A percentile compares a stretch with the other conserved stretches of the same genome.
phyloP scores from a whole-genome alignment of 192 early-diverging fungal species.

The Fimicolochytrium jonesii region DNA sequence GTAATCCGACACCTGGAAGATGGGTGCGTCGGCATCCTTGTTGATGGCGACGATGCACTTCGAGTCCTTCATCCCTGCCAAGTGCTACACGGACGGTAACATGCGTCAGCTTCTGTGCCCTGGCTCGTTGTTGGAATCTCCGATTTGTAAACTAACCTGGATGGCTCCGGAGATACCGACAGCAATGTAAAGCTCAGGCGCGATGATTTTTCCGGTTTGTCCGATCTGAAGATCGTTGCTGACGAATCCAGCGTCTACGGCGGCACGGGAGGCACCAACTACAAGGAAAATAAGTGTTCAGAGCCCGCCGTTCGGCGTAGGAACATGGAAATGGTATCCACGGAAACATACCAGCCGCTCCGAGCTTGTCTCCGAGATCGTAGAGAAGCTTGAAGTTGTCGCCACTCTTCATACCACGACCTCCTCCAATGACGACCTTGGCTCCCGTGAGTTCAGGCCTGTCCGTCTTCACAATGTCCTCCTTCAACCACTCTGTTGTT shows the following conservation, averaged over 20 bases:
- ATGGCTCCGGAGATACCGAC: constrained; percentile 97
- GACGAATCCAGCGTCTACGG: constrained; percentile 95
- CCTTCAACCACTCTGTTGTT: constrained; percentile 76
- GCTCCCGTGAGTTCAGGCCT: constrained; percentile 87
- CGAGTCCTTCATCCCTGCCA: constrained; percentile 99
- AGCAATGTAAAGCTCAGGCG: constrained; percentile 92
- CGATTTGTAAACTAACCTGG: constrained; percentile 37
- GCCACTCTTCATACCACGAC: constrained; percentile 92
- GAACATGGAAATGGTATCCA: not conserved
- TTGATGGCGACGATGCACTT: constrained; percentile 99
- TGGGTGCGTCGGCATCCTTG: constrained; percentile 96
- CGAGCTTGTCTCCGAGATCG: constrained; percentile 89
- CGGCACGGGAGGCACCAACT: constrained; percentile 97
- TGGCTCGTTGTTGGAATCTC: too few relatives aligned
- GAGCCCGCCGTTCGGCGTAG: not conserved
- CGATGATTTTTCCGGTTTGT: constrained; percentile 97
- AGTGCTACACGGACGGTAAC: constrained; percentile 54
- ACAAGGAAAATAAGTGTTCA: constrained; percentile 8
- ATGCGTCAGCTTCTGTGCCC: not conserved
- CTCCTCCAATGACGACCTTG: constrained; percentile 87
- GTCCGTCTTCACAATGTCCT: constrained; percentile 90
- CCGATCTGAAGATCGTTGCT: constrained; percentile 96
- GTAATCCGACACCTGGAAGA: constrained; percentile 94
- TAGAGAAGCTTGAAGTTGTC: constrained; percentile 93
- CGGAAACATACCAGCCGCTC: constrained; percentile 68